phyloP scores from a whole-genome alignment of 208 protist genomes.

The Leishmania braziliensis region DNA sequence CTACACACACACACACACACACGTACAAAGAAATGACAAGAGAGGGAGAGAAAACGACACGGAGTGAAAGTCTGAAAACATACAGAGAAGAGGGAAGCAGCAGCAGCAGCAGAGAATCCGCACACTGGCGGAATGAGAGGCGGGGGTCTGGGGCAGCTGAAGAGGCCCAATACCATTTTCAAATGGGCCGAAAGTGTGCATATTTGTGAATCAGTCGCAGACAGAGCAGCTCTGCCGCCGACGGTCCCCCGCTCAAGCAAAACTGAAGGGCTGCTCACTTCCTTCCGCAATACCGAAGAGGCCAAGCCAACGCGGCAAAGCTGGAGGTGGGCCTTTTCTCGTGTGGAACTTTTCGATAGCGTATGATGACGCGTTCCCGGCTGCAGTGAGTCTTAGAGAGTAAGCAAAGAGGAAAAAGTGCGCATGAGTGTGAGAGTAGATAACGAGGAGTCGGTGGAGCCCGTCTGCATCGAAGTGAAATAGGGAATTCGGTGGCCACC shows the following conservation, averaged over 20 bases:
- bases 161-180: background rate
- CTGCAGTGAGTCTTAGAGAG: background rate
- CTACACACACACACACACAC: background rate
- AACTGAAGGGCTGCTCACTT: background rate
- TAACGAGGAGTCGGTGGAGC: background rate
- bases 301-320: background rate
- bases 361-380: too few relatives aligned
- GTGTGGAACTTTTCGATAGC: background rate
- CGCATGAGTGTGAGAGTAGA: background rate
- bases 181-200: background rate
- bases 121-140: too few relatives aligned
- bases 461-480: background rate
- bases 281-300: background rate
- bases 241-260: background rate
- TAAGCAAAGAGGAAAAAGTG: background rate
- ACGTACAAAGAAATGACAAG: slow-evolving; percentile 14
- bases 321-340: background rate
- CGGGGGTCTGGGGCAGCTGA: background rate
- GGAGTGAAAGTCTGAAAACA: background rate
- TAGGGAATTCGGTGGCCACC: background rate
- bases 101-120: background rate
- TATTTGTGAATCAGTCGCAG: background rate
- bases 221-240: background rate
- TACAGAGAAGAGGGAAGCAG: too few relatives aligned
- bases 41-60: slow-evolving; percentile 9